Evolutionary conservation across 495 filamentous ascomycete species (phyloP), one percentile per base, ranked within the genome.

Genomic region (Pyrenula massariospora): DNA sequence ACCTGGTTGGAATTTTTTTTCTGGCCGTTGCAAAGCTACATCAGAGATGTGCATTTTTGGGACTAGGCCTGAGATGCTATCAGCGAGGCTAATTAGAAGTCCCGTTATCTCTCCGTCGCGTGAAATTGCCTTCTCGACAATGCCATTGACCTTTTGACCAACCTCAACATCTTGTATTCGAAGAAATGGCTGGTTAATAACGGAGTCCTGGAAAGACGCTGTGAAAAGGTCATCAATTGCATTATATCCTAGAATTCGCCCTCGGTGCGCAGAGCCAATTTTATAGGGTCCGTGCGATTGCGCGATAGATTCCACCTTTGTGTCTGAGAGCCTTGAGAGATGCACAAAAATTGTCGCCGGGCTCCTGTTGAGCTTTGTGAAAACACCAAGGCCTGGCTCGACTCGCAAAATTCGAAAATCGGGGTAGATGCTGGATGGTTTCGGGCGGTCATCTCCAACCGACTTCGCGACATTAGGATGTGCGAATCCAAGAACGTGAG

Each of bases 1-100:
- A 1, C 92, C 93, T 69, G 91, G 89, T 51, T 84, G 82, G 74
- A 96, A 98, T 65, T 95, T 97, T 71, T 88, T 91, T 70, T 98
- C 93, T 12, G 93, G 93, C 65, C 95, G 87, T 63, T 93, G 87
- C 25, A 98, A 77, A 54, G 80, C 82, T 21, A 91, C 79, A 69
- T 98, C 93, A 48, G 91, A 83, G 62, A 98, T 75, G 65, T 98
- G 93, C 69, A 84, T 83, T 56, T 91, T 87, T 1, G 90, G 83
- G 2, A 96, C 91, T 53, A 95, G 73, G 36, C 90, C 93, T 50
- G 82, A 84, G 57, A 96, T 91, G 25, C 89, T 85, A 48, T 96
- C 89, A 24, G 89, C 83, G 49, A 97, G 68, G 53, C 83, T 86
- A 53, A 98, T 81, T 24, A 96, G 80, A 19, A 97, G 63, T 56